phyloP scores from a whole-genome alignment of 352 stramenopile species.

The Globisporangium barbulae region DNA sequence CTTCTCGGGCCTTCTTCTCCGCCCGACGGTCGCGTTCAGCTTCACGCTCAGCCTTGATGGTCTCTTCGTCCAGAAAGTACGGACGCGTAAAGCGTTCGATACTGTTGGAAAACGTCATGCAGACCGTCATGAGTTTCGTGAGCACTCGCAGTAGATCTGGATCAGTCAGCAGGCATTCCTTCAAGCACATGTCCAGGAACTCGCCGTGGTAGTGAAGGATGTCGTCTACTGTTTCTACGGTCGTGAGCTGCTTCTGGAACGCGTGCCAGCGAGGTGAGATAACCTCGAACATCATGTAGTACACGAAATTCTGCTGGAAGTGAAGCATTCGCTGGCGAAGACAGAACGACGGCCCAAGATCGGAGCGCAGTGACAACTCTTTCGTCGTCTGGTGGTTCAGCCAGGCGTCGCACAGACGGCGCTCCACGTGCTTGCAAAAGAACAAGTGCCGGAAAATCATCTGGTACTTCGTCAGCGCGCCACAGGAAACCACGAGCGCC shows the following conservation, averaged over 20 bases:
- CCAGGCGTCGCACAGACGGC: constrained; percentile 94
- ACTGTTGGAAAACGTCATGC: constrained; percentile 93
- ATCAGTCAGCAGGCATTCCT: constrained; percentile 97
- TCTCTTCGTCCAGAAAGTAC: constrained; percentile 84
- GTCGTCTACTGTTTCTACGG: constrained; percentile 91
- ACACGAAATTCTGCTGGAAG: constrained; percentile 98
- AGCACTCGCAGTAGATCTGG: constrained; percentile 92
- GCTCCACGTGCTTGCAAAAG: constrained; percentile 98
- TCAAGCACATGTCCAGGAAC: constrained; percentile 95
- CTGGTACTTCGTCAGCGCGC: constrained; percentile 96
- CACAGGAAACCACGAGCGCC: constrained; percentile 95
- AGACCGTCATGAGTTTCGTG: constrained; percentile 97
- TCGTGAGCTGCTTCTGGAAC: constrained; percentile 82
- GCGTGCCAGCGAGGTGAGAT: constrained; percentile 93
- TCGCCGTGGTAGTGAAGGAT: constrained; percentile 92
- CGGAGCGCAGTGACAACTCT: constrained; percentile 83
- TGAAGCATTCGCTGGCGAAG: constrained; percentile 98
- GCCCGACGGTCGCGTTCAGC: constrained; percentile 71
- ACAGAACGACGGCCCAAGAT: constrained; percentile 91
- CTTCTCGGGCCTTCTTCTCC: constrained; percentile 73
- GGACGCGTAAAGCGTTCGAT: constrained; percentile 90
- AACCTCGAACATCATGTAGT: constrained; percentile 98
- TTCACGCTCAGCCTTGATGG: constrained; percentile 80
- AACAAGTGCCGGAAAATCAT: constrained; percentile 99
- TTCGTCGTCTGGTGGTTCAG: constrained; percentile 94